Base-by-base conservation (phyloP, 1,284 basidiomycete species). In the Farysia itapuensis region DNA sequence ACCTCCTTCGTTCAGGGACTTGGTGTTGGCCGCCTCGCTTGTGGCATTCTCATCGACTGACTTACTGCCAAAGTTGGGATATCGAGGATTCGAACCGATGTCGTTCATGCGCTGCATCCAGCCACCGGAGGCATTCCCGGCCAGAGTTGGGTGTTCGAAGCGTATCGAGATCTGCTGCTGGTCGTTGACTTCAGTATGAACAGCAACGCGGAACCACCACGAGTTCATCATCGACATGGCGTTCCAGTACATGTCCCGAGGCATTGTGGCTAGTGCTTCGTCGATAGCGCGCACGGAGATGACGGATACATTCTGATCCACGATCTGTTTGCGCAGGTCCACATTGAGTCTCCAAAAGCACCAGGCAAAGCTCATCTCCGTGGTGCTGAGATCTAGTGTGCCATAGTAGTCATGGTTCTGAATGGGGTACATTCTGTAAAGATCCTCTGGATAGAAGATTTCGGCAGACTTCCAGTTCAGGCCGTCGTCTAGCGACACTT, bases 91-190 rank as follows among this genome's bases (percentile, higher is more conserved):
- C 14, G 74, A 42, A 0, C 83, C 84, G 15, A 77, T 69, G 13
- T 77, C 74, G 67, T 84, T 84, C 64, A 85, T 74, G 20, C 83
- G 77, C 77, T 82, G 78, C 84, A 86, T 86, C 84, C 84, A 86
- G 3, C 84, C 84, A 7, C 81, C 82, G n/a, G 80, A 56, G 19
- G 78, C 75, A 11, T 73, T 78, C 4, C 83, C 84, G 1, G 81
- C 81, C 43, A 81, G 72, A 1, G 85, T 83, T 1, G 85, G 85
- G 61, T 86, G 85, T 68, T 86, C 84, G 65, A 86, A 85, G 3
- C 72, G 75, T 12, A 86, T 64, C 35, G 49, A 38, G 47, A 59
- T 70, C n/a, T 35, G 23, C 18, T 38, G 25, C 6, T 67, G 66
- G 11, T 75, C 77, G 1, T 78, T 72, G 4, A 69, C 68, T 9